Percentiles rank a stretch among this genome's conserved stretches.
phyloP scores from a whole-genome alignment of 2,329 filamentous ascomycete genomes.

The Catunica adiposa region DNA sequence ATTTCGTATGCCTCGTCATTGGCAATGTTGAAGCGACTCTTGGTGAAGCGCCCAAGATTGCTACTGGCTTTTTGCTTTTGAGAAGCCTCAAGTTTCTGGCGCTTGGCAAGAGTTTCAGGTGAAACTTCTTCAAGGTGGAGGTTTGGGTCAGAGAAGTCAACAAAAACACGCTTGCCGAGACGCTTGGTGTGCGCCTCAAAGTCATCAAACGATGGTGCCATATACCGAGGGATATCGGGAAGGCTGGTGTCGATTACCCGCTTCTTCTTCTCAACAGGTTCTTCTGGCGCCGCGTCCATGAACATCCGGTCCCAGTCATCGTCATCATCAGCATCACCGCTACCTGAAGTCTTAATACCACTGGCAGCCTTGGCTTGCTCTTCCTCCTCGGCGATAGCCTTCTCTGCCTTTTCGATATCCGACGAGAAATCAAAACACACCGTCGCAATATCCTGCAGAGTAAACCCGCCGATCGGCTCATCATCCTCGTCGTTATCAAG shows the following conservation, averaged over 20 bases:
- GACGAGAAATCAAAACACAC: conserved; percentile 36
- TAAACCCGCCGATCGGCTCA: conserved; percentile 58
- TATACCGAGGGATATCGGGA: conserved; percentile 40
- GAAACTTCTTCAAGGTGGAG: conserved; percentile 69
- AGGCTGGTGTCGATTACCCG: conserved; percentile 44
- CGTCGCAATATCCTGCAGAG: conserved; percentile 64
- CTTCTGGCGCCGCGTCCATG: conserved; percentile 29
- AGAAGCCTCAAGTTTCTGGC: conserved; percentile 37
- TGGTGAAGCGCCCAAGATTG: conserved; percentile 55
- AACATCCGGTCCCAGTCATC: conserved; percentile 51
- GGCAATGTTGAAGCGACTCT: conserved; percentile 80
- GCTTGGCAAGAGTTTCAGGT: conserved; percentile 44
- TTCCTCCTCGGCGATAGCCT: conserved; percentile 7
- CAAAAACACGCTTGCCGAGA: conserved; percentile 58
- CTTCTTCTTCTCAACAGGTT: conserved; percentile 46
- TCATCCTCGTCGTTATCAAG: conserved; percentile 36
- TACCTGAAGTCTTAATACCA: conserved; percentile 12
- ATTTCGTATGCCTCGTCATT: conserved; percentile 93
- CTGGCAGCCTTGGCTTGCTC: background rate
- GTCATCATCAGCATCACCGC: conserved; percentile 25
- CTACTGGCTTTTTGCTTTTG: conserved; percentile 51
- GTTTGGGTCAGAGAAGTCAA: conserved; percentile 79
- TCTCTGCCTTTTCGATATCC: conserved; percentile 15
- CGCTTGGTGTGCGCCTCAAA: conserved; percentile 58
- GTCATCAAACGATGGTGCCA: conserved; percentile 60